Percentiles rank a stretch among this genome's conserved stretches.
phyloP scores from a whole-genome alignment of 2,329 filamentous ascomycete species.

The Calonectria crousiana region DNA sequence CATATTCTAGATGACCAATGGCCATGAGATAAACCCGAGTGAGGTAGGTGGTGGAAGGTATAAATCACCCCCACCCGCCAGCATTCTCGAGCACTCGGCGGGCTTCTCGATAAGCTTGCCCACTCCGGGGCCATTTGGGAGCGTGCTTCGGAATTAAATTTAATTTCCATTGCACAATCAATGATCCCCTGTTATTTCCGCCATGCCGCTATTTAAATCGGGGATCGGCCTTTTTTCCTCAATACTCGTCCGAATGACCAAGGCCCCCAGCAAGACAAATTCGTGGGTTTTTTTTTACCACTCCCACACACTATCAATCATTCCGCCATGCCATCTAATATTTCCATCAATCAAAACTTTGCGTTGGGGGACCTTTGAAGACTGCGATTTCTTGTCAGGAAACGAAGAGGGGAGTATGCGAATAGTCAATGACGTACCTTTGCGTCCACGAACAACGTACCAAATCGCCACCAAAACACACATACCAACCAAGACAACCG shows the following conservation, averaged over 20 bases:
- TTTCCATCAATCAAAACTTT: background rate
- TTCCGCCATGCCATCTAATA: background rate
- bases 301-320: background rate
- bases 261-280: background rate
- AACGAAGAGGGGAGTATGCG: background rate
- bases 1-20: background rate
- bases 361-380: background rate
- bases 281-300: background rate
- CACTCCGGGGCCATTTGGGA: background rate
- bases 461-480: background rate
- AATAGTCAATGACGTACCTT: background rate
- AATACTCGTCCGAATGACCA: background rate
- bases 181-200: background rate
- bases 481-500: background rate
- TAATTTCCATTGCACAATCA: background rate
- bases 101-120: background rate
- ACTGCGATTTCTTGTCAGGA: background rate
- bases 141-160: background rate
- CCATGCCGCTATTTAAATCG: background rate
- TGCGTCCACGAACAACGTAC: background rate
- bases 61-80: background rate
- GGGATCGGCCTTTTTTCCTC: background rate
- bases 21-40: background rate
- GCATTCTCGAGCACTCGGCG: background rate
- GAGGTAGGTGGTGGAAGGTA: background rate